Conservation (phyloP, 768 basidiomycete genomes). For the Serendipita vermifera region DNA sequence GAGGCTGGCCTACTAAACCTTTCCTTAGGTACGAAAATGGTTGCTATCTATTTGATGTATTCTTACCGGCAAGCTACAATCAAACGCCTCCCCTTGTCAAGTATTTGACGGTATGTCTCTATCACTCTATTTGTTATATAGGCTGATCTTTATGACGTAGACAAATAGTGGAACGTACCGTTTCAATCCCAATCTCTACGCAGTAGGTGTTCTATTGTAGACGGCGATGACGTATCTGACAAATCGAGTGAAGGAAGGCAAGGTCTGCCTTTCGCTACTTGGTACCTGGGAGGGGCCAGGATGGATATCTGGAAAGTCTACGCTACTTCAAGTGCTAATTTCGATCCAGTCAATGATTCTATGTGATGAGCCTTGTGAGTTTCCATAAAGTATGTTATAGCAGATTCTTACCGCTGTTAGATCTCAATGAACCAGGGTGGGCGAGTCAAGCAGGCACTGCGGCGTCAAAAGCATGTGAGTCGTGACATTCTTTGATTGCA, state of each 20-base stretch:
- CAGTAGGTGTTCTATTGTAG: conserved; percentile 34
- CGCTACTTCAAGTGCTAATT: conserved; percentile 76
- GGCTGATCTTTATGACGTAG: conserved; percentile 25
- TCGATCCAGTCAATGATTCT: conserved; percentile 96
- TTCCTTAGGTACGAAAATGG: conserved; percentile 69
- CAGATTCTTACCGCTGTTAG: background rate
- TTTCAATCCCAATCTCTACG: conserved; percentile 92
- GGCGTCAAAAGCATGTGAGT: conserved; percentile 63
- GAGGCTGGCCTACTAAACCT: conserved; percentile 8
- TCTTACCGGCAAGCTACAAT: conserved; percentile 82
- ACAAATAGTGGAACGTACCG: conserved; percentile 80
- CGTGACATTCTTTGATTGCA: background rate
- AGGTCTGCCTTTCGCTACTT: conserved; percentile 83
- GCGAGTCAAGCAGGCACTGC: conserved; percentile 57
- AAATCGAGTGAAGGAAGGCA: conserved; percentile 51
- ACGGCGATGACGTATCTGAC: conserved; percentile 1
- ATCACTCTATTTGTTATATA: conserved; percentile 11
- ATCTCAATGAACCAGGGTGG: conserved; percentile 88
- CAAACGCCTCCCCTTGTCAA: conserved; percentile 68
- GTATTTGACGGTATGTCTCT: conserved; percentile 37
- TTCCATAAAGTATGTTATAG: background rate
- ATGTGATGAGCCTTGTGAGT: conserved; percentile 66
- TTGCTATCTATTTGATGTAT: conserved; percentile 85
- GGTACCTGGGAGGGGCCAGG: conserved; percentile 93
- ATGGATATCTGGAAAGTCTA: conserved; percentile 83